These are phyloP conservation scores for Collybia mongolica DNA, from an alignment of 768 basidiomycete species.

Conservation along the genomic window DNA sequence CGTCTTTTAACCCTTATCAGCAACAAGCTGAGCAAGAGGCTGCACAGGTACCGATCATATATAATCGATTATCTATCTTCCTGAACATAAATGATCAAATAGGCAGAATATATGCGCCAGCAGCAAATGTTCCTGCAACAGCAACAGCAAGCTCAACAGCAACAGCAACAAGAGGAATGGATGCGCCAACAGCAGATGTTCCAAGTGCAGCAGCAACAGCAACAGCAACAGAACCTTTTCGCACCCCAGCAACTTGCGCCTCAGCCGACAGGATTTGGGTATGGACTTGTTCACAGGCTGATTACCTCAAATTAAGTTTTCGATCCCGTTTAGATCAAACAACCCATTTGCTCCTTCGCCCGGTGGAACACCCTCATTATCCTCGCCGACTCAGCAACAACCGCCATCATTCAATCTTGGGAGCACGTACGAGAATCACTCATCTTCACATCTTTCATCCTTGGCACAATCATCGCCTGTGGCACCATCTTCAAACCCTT, in stretches of 20 bases:
- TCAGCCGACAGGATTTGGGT: constrained; percentile 81
- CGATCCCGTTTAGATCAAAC: constrained; percentile 68
- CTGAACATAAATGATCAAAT: constrained; percentile 7
- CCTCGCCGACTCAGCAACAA: constrained; percentile 22
- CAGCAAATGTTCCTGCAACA: constrained; percentile 66
- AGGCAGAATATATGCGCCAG: constrained; percentile 74
- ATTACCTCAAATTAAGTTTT: constrained; percentile 16
- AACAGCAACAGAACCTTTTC: constrained; percentile 50
- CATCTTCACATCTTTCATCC: constrained; percentile 41
- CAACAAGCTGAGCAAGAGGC: constrained; percentile 92
- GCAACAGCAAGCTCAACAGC: constrained; percentile 54
- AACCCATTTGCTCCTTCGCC: constrained; percentile 84
- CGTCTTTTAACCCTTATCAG: constrained; percentile 91
- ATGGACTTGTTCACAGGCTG: constrained; percentile 18
- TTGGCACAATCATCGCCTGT: constrained; percentile 39
- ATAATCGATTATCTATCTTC: constrained; percentile 30
- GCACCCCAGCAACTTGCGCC: constrained; percentile 41
- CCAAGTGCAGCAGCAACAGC: constrained; percentile 54
- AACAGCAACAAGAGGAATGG: constrained; percentile 47
- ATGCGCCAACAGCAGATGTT: constrained; percentile 41
- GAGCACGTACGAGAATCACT: constrained; percentile 66
- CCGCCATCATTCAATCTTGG: constrained; percentile 65
- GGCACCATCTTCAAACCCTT: constrained; percentile 26
- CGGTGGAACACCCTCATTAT: constrained; percentile 27
- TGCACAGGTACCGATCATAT: constrained; percentile 46